Conservation (phyloP, 2,329 filamentous ascomycete species). For the Ascochyta fabae region DNA sequence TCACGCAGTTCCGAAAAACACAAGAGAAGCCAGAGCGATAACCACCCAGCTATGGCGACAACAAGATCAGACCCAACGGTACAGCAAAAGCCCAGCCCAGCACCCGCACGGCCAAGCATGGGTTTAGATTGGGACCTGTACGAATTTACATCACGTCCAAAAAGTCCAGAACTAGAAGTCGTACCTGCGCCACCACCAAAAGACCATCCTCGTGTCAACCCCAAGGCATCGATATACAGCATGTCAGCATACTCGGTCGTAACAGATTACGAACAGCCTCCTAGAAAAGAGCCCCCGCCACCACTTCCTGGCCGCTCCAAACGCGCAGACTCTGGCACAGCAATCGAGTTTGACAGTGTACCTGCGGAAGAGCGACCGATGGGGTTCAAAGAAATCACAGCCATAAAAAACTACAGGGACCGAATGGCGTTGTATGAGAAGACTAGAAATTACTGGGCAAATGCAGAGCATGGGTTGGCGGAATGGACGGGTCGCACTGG, state of each 20-base stretch:
- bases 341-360: conserved; percentile 34
- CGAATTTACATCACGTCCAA: background rate
- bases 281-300: background rate
- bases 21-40: conserved; percentile 12
- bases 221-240: conserved; percentile 6
- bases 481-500: conserved; percentile 36
- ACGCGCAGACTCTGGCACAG: conserved; percentile 43
- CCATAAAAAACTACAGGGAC: conserved; percentile 31
- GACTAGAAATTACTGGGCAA: conserved; percentile 46
- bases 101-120: background rate
- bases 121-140: background rate
- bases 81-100: background rate
- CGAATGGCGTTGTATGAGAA: conserved; percentile 43
- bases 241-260: background rate
- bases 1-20: conserved; percentile 5
- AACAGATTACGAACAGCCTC: background rate
- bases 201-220: conserved; percentile 1
- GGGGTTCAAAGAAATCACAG: conserved; percentile 41
- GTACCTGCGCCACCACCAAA: conserved; percentile 19
- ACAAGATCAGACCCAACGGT: background rate
- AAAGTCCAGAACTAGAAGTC: background rate
- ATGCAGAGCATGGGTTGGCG: conserved; percentile 41
- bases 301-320: conserved; percentile 23
- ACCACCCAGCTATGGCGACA: background rate
- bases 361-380: conserved; percentile 31